Conservation (phyloP, 2,329 filamentous ascomycete species). For the Colletotrichum chlorophyti region DNA sequence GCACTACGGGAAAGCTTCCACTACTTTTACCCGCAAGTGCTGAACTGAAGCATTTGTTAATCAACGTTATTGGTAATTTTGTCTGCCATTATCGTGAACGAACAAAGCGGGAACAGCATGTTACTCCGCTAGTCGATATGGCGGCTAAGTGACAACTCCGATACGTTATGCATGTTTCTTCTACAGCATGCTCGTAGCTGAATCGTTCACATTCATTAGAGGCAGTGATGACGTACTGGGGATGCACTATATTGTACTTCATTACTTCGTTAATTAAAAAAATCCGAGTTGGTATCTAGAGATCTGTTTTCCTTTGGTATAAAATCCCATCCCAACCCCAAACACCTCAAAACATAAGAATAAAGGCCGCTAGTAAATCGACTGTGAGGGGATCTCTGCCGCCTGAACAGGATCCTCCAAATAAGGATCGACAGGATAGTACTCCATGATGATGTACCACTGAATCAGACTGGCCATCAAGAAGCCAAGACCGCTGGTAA, state of each 20-base stretch:
- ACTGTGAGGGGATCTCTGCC: conserved; percentile 21
- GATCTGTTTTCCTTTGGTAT: conserved; percentile 13
- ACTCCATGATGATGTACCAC: conserved; percentile 28
- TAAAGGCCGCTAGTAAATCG: conserved; percentile 18
- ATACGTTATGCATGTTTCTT: too few species aligned
- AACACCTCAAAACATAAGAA: background rate
- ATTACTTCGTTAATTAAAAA: conserved; percentile 25
- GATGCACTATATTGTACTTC: background rate
- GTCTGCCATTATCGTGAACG: too few species aligned
- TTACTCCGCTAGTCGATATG: too few species aligned
- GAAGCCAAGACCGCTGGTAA: conserved; percentile 17
- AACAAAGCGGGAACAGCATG: too few species aligned
- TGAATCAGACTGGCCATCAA: conserved; percentile 18
- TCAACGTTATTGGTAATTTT: too few species aligned
- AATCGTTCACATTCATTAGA: too few species aligned
- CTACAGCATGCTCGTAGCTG: too few species aligned
- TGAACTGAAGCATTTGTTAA: too few species aligned
- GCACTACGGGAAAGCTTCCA: too few species aligned
- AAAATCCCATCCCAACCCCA: background rate
- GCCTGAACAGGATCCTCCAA: background rate
- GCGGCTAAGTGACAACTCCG: too few species aligned
- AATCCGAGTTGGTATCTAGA: conserved; percentile 14
- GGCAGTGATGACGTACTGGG: too few species aligned
- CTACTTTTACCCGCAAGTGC: too few species aligned
- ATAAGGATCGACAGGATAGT: conserved; percentile 18